Evolutionary conservation across 75 land plant species (phyloP).

Genomic region (Adiantum capillusveneris): DNA sequence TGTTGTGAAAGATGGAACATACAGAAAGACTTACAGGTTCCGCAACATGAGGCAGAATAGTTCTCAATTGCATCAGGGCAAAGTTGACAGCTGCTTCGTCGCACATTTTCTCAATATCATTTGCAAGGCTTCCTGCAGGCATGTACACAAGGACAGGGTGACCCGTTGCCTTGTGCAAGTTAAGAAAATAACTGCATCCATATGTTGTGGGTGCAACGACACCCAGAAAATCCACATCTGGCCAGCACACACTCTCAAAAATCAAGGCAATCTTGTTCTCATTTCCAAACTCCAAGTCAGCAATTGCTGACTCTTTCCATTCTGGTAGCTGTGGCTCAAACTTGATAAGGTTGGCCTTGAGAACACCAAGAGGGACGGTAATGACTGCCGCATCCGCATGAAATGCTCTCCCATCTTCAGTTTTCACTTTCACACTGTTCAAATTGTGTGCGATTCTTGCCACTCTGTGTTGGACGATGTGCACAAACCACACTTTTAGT

Average conservation of each 20-base stretch:
- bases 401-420: slow-evolving; percentile 30
- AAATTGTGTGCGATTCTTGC: slow-evolving; percentile 16
- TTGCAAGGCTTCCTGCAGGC: slow-evolving; percentile 50
- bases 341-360: slow-evolving; percentile 28
- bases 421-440: slow-evolving; percentile 26
- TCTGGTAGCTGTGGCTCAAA: slow-evolving; percentile 50
- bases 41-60: slow-evolving; percentile 34
- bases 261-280: slow-evolving; percentile 52
- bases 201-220: slow-evolving; percentile 48
- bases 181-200: slow-evolving; percentile 52
- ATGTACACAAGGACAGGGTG: slow-evolving; percentile 52
- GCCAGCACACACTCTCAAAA: slow-evolving; percentile 48
- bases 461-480: slow-evolving; percentile 18
- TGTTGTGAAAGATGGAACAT: too few relatives aligned
- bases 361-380: slow-evolving; percentile 40
- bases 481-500: neutral
- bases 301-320: slow-evolving; percentile 44
- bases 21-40: slow-evolving; percentile 44
- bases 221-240: slow-evolving; percentile 52
- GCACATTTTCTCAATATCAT: slow-evolving; percentile 42
- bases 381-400: slow-evolving; percentile 45
- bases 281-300: slow-evolving; percentile 41
- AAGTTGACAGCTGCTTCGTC: slow-evolving; percentile 38
- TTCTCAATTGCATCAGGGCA: slow-evolving; percentile 37
- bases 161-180: slow-evolving; percentile 53